Evolutionary conservation across 768 basidiomycete species (phyloP), one percentile per base, ranked within the genome.

Genomic region (Phanerochaete sordida): DNA sequence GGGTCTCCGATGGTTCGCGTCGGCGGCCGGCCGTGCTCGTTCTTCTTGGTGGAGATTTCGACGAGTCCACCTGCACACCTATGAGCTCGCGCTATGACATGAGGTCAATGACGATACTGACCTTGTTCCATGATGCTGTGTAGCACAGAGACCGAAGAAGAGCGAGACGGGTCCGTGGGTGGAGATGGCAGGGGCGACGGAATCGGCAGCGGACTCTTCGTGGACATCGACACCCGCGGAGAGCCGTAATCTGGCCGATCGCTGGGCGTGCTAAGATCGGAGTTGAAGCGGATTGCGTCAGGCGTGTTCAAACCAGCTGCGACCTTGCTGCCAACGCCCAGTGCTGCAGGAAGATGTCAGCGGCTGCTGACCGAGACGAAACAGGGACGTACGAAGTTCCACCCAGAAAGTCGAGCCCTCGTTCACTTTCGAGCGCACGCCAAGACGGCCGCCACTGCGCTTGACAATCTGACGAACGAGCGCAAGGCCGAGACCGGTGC

Each of bases 361-460:
- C 60, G 26, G 21, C n/a, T 35, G 46, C 39, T 58, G 43, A 60
- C 30, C 49, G 49, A 60, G 21, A 58, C 31, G 26, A 15, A 39
- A 51, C 44, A 61, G 56, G 26, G 5, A 74, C 79, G 63, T 68
- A 81, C 77, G 87, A 35, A 92, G 72, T 70, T 92, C 91, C 9
- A 92, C 88, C 93, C 93, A 95, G 75, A 95, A 95, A 37, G 88
- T 92, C 35, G 87, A 91, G 16, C 94, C 94, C 65, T 83, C 77
- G 8, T 82, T 81, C 1, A 82, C 74, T 69, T 85, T 70, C 21
- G 67, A 72, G 39, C 60, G 61, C 33, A 68, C 74, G 26, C 76
- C 82, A 7, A 83, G 66, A 50, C 82, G 73, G 8, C 82, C 82
- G 21, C 77, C 75, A 37, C 75, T 77, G 15, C 80, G 73, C 64